These are phyloP conservation scores for Hypoxylon crocopeplum DNA, from an alignment of 495 filamentous ascomycete species.

Conservation along the genomic window DNA sequence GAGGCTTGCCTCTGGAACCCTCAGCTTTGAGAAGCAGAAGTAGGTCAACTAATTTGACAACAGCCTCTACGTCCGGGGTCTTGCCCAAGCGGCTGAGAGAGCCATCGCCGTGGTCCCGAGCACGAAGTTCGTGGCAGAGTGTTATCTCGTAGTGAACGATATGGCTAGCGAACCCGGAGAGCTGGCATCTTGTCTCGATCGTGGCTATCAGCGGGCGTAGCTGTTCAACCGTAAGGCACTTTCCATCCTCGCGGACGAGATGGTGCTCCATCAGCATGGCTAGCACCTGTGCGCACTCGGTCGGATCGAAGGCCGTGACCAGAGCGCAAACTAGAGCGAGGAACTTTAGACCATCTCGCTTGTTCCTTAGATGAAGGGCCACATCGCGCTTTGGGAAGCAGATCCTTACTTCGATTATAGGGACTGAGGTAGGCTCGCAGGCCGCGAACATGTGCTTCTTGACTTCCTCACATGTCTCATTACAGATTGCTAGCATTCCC, in stretches of 20 bases:
- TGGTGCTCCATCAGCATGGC: background rate
- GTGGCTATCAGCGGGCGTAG: conserved; percentile 2
- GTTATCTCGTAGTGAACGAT: conserved; percentile 11
- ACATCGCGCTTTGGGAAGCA: conserved; percentile 1
- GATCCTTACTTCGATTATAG: background rate
- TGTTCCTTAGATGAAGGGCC: background rate
- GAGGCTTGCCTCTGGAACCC: background rate
- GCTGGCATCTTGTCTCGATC: background rate
- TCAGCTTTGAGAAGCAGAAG: background rate
- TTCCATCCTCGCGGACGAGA: background rate
- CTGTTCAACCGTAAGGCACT: conserved; percentile 2
- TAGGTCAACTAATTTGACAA: background rate
- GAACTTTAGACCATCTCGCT: conserved; percentile 5
- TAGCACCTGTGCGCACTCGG: conserved; percentile 7
- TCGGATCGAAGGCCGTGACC: conserved; percentile 8
- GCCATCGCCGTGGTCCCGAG: background rate
- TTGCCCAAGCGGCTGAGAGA: background rate
- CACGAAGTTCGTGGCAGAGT: background rate
- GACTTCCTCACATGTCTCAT: conserved; percentile 7
- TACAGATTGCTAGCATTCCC: conserved; percentile 1
- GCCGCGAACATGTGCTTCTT: background rate
- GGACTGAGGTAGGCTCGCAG: background rate
- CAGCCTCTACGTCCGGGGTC: conserved; percentile 2
- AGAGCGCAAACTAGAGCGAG: conserved; percentile 9
- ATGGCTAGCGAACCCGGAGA: conserved; percentile 3